These are phyloP conservation scores for Linum usitatissimum DNA, from an alignment of 345 rosid species.

Conservation along the genomic window DNA sequence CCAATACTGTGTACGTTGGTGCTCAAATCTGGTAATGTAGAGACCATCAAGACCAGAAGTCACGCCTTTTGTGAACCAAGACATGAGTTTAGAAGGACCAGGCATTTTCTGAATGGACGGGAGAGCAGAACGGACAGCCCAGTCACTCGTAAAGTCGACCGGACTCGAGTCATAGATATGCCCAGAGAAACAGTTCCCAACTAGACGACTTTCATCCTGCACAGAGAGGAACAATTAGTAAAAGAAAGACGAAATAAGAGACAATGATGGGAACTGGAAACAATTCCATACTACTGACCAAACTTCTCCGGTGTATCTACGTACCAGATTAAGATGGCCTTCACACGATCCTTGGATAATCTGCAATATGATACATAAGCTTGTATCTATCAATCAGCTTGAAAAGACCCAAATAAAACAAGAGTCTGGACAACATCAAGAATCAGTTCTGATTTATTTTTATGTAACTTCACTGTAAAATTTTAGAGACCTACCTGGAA, in stretches of 20 bases:
- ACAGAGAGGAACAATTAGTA: conserved; percentile 11
- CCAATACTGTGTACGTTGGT: conserved; percentile 88
- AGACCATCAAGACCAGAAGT: conserved; percentile 71
- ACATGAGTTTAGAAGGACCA: conserved; percentile 54
- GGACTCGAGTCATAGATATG: conserved; percentile 88
- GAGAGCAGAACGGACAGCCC: conserved; percentile 56
- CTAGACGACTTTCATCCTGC: conserved; percentile 60
- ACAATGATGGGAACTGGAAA: no score
- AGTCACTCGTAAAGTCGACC: conserved; percentile 70
- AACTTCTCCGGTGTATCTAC: conserved; percentile 6
- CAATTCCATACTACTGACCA: not conserved
- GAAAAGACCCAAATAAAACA: not conserved
- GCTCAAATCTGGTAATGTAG: conserved; percentile 72
- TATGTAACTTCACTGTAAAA: not conserved
- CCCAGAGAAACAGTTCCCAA: conserved; percentile 71
- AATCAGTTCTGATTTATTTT: not conserved
- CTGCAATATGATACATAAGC: conserved; percentile 25
- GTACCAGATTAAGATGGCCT: conserved; percentile 52
- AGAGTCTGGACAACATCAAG: not conserved
- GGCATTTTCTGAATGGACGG: conserved; percentile 58
- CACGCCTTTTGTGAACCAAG: conserved; percentile 74
- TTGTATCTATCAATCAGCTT: not conserved
- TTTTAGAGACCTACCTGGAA: conserved; percentile 41
- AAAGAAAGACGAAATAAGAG: not conserved
- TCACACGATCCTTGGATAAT: conserved; percentile 45